Percentiles rank a stretch among this genome's conserved stretches.
These are phyloP conservation scores for Penicillium italicum DNA, from an alignment of 2,329 filamentous ascomycete genomes.

Conservation along the genomic window DNA sequence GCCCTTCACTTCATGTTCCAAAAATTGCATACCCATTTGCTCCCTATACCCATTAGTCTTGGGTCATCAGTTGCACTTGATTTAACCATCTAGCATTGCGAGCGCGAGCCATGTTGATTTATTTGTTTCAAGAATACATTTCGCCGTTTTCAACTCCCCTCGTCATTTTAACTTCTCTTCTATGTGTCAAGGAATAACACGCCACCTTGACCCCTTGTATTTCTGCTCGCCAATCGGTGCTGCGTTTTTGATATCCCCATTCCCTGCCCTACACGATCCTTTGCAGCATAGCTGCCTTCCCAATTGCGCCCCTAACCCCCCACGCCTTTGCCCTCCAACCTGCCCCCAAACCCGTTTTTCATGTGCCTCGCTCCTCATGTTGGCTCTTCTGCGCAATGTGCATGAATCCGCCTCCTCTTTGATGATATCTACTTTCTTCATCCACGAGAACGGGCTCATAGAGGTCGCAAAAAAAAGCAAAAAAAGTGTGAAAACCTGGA, in stretches of 20 bases:
- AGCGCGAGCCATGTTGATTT: slow-evolving; percentile 42
- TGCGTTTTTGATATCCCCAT: slow-evolving; percentile 21
- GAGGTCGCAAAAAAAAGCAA: slow-evolving; percentile 29
- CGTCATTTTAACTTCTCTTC: slow-evolving; percentile 14
- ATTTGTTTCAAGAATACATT: slow-evolving; percentile 22
- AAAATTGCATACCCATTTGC: slow-evolving; percentile 39
- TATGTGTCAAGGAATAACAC: slow-evolving; percentile 18
- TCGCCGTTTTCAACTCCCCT: slow-evolving; percentile 8
- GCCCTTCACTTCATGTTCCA: slow-evolving; percentile 24
- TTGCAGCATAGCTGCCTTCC: slow-evolving; percentile 16
- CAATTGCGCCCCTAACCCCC: slow-evolving; percentile 4
- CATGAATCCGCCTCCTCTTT: slow-evolving; percentile 1
- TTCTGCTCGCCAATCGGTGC: slow-evolving; percentile 24
- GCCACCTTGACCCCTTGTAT: slow-evolving; percentile 6
- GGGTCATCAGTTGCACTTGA: slow-evolving; percentile 35
- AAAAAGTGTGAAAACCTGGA: slow-evolving; percentile 26
- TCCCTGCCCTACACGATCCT: slow-evolving; percentile 20
- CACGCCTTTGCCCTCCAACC: not conserved
- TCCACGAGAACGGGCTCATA: not conserved
- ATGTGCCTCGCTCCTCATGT: slow-evolving; percentile 19
- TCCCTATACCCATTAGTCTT: slow-evolving; percentile 29
- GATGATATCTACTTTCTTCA: not conserved
- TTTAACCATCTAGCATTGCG: slow-evolving; percentile 46
- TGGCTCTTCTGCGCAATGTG: not conserved
- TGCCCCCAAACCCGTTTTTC: slow-evolving; percentile 18